Conservation (phyloP, 2,329 filamentous ascomycete genomes). For the Ophiostoma quercus region DNA sequence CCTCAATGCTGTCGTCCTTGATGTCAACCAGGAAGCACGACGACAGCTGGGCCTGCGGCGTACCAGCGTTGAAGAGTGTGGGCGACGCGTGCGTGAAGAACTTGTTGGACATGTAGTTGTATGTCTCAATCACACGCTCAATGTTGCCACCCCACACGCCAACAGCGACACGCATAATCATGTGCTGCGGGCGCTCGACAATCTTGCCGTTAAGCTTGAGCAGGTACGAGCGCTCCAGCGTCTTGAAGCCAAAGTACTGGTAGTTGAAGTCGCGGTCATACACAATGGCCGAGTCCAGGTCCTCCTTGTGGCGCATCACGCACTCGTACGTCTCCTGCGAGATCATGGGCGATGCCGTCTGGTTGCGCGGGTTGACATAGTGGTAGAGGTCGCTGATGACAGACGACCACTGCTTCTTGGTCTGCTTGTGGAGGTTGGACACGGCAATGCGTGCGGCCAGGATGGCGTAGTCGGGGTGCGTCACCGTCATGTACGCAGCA, state of each 20-base stretch:
- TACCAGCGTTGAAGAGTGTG: slow-evolving; percentile 96
- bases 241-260: slow-evolving; percentile 99
- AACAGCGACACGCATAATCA: slow-evolving; percentile 99
- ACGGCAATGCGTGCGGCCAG: slow-evolving; percentile 97
- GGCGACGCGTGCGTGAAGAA: slow-evolving; percentile 98
- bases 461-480: slow-evolving; percentile 97
- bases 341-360: slow-evolving; percentile 84
- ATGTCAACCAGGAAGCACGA: slow-evolving; percentile 99
- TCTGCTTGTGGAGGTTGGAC: slow-evolving; percentile 99
- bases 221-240: slow-evolving; percentile 93
- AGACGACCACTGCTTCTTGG: slow-evolving; percentile 98
- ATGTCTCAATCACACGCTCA: slow-evolving; percentile 92
- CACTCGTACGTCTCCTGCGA: slow-evolving; percentile 83
- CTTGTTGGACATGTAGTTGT: slow-evolving; percentile 98
- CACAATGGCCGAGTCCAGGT: slow-evolving; percentile 97
- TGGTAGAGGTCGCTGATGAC: slow-evolving; percentile 90
- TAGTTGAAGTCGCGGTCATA: slow-evolving; percentile 99
- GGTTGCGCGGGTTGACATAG: slow-evolving; percentile 94
- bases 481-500: slow-evolving; percentile 99
- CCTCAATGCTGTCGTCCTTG: slow-evolving; percentile 99
- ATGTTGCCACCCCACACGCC: slow-evolving; percentile 95
- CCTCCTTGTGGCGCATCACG: slow-evolving; percentile 92
- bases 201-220: slow-evolving; percentile 94
- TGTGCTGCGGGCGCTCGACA: slow-evolving; percentile 94
- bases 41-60: slow-evolving; percentile 86